Percentiles rank a stretch among this genome's conserved stretches.
Conservation (phyloP, 2,329 filamentous ascomycete species). For the Colletotrichum lentis region DNA sequence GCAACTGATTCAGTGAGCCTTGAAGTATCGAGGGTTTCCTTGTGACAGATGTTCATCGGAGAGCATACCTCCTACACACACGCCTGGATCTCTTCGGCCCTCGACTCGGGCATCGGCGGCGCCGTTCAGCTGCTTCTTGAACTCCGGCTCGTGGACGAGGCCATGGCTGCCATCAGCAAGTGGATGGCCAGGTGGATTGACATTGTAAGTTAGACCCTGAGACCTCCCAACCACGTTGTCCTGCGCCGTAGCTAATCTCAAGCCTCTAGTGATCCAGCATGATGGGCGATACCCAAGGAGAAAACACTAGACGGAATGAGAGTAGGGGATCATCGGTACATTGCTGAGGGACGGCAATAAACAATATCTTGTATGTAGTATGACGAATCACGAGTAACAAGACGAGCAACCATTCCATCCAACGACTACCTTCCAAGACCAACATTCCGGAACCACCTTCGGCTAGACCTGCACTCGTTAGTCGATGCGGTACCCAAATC, state of each 20-base stretch:
- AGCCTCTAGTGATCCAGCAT: constrained; percentile 9
- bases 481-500: too few species aligned
- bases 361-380: constrained; percentile 16
- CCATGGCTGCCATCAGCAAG: constrained; percentile 67
- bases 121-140: constrained; percentile 70
- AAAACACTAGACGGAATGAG: neutral
- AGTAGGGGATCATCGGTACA: neutral
- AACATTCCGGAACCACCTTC: neutral
- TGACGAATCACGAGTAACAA: constrained; percentile 30
- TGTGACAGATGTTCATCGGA: constrained; percentile 71
- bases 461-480: neutral
- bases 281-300: constrained; percentile 3
- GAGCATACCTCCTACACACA: constrained; percentile 78
- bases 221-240: neutral
- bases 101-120: constrained; percentile 73
- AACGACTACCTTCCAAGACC: neutral
- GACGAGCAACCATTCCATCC: neutral
- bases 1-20: too few species aligned
- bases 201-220: constrained; percentile 44
- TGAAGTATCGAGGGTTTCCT: too few species aligned
- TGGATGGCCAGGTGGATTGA: constrained; percentile 76
- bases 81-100: constrained; percentile 72
- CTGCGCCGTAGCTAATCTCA: constrained; percentile 1
- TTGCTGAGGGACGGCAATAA: neutral
- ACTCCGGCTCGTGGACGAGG: constrained; percentile 74